Percentiles rank a stretch among this genome's conserved stretches.
These are phyloP conservation scores for Floccularia luteovirens DNA, from an alignment of 768 basidiomycete species.

Conservation along the genomic window DNA sequence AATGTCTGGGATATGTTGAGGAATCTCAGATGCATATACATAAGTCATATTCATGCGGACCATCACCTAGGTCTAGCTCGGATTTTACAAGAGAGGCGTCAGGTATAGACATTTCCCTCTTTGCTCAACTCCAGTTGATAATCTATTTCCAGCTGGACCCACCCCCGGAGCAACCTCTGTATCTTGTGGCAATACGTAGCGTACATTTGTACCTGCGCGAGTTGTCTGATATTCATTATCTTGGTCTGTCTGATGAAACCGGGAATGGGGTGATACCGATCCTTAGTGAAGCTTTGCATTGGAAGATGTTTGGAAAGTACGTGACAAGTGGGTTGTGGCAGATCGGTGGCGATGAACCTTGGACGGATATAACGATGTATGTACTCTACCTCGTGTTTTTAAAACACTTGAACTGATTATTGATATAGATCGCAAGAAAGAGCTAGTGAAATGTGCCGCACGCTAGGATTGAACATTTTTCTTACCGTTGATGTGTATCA, in stretches of 20 bases:
- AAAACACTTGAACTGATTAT: neutral
- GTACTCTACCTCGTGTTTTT: constrained; percentile 5
- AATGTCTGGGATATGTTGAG: constrained; percentile 55
- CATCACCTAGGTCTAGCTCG: constrained; percentile 83
- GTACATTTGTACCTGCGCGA: constrained; percentile 69
- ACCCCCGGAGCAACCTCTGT: constrained; percentile 54
- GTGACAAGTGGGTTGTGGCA: constrained; percentile 30
- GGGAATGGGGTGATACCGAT: constrained; percentile 48
- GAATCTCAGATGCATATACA: constrained; percentile 72
- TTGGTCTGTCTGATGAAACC: constrained; percentile 47
- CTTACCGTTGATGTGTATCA: constrained; percentile 70
- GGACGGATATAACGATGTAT: constrained; percentile 34
- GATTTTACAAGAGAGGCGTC: constrained; percentile 61
- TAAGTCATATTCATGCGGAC: constrained; percentile 90
- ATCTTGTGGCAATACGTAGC: constrained; percentile 53
- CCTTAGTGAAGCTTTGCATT: constrained; percentile 48
- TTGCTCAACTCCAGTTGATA: neutral
- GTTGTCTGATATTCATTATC: constrained; percentile 58
- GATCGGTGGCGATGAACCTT: constrained; percentile 34
- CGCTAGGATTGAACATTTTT: constrained; percentile 54
- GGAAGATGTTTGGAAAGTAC: constrained; percentile 28
- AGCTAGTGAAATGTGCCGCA: constrained; percentile 34
- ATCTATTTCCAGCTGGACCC: constrained; percentile 52
- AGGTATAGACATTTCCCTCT: constrained; percentile 29
- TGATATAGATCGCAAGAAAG: constrained; percentile 32